phyloP scores from a whole-genome alignment of 495 filamentous ascomycete genomes.

The Penicillium roqueforti region DNA sequence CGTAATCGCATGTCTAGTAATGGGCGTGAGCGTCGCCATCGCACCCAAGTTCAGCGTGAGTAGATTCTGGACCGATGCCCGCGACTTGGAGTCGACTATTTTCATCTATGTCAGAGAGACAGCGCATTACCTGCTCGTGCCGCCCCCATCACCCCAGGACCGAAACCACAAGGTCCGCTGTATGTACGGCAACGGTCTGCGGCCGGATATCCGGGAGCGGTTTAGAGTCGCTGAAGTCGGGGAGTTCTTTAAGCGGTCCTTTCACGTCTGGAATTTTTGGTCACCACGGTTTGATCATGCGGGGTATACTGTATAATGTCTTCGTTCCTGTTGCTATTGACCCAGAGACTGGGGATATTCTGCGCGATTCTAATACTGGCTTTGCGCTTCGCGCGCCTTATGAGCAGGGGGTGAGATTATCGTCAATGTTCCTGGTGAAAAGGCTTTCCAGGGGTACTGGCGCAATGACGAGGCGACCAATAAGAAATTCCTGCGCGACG shows the following conservation, averaged over 20 bases:
- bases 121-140: slow-evolving; percentile 68
- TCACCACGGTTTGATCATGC: slow-evolving; percentile 61
- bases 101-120: slow-evolving; percentile 86
- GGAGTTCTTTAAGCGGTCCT: slow-evolving; percentile 65
- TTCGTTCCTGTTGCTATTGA: slow-evolving; percentile 68
- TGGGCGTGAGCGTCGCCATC: slow-evolving; percentile 60
- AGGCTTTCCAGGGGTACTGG: slow-evolving; percentile 67
- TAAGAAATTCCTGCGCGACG: slow-evolving; percentile 66
- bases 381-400: slow-evolving; percentile 60
- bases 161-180: slow-evolving; percentile 59
- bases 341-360: slow-evolving; percentile 58
- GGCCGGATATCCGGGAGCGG: slow-evolving; percentile 72
- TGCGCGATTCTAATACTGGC: slow-evolving; percentile 60
- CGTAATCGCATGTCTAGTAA: slow-evolving; percentile 50
- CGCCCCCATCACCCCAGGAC: slow-evolving; percentile 60
- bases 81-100: slow-evolving; percentile 61
- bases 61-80: slow-evolving; percentile 71
- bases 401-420: slow-evolving; percentile 73
- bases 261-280: slow-evolving; percentile 63
- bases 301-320: slow-evolving; percentile 45
- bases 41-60: slow-evolving; percentile 67
- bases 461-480: slow-evolving; percentile 59
- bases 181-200: slow-evolving; percentile 74
- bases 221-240: slow-evolving; percentile 56
- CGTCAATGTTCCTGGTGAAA: slow-evolving; percentile 56